These are phyloP conservation scores for Tylopilus balloui DNA, from an alignment of 768 basidiomycete species.

Conservation along the genomic window DNA sequence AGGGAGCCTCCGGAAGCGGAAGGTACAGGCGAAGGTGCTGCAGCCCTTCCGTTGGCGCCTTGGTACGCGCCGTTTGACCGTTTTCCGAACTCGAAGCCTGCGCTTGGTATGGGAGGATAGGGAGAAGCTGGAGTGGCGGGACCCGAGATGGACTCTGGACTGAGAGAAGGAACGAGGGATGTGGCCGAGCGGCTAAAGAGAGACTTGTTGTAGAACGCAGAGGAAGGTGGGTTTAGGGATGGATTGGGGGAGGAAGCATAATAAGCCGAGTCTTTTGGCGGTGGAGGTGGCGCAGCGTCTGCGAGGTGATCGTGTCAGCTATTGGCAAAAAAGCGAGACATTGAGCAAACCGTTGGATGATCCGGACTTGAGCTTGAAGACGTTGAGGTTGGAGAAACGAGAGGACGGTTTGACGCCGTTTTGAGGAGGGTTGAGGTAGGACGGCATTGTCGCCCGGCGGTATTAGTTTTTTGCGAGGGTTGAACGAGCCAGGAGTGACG, in stretches of 20 bases:
- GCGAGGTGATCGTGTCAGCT: background rate
- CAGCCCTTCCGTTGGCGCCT: slow-evolving; percentile 5
- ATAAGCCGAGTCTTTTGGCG: slow-evolving; percentile 56
- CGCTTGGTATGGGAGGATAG: background rate
- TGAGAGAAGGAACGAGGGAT: slow-evolving; percentile 42
- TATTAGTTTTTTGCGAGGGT: background rate
- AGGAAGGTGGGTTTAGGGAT: slow-evolving; percentile 1
- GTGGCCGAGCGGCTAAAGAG: slow-evolving; percentile 42
- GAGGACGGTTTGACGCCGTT: slow-evolving; percentile 29
- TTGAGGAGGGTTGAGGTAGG: slow-evolving; percentile 7
- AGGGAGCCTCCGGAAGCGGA: slow-evolving; percentile 19
- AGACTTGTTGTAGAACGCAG: slow-evolving; percentile 27
- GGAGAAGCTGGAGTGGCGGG: slow-evolving; percentile 24
- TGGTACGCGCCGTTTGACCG: background rate
- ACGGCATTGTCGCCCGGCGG: background rate
- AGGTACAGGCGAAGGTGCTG: slow-evolving; percentile 14
- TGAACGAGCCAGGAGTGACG: no score
- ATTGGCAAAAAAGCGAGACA: no score
- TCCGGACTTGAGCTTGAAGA: slow-evolving; percentile 36
- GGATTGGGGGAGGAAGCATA: slow-evolving; percentile 26
- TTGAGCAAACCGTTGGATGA: background rate
- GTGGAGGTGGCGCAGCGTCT: slow-evolving; percentile 40
- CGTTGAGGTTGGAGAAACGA: slow-evolving; percentile 39
- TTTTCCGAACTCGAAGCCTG: slow-evolving; percentile 3
- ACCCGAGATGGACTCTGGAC: slow-evolving; percentile 11